Evolutionary conservation across 2,329 filamentous ascomycete species (phyloP), one percentile per base, ranked within the genome.

Genomic region (Hirsutella rhossiliensis): DNA sequence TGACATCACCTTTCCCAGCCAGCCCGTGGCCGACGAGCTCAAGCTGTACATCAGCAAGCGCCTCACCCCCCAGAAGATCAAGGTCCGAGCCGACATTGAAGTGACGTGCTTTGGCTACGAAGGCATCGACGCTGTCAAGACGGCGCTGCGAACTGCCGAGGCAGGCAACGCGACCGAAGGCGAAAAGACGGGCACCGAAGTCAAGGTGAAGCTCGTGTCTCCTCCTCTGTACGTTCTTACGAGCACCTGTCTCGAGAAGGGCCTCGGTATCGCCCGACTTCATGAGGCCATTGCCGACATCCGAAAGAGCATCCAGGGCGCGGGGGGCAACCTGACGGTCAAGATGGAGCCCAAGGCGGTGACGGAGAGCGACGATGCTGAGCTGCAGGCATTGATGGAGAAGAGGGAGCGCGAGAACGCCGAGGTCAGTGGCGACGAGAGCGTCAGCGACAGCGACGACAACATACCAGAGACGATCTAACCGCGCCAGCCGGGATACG

Each of bases 261-360:
- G 68, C 51, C 71, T 81, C 42, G 92, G 92, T 47, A 95, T 98
- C 57, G 71, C 80, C 49, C 78, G 83, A 50, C 71, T 98, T 54
- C 87, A 95, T 65, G 82, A 87, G 59, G 87, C 92, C 17, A 98
- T 98, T 55, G 74, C 84, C 57, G 86, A 89, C 56, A 89, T 98
- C 56, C 77, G 84, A 56, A 76, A 71, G 59, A 88, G 76, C 64
- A 98, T 98, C 61, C 78, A 81, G 61, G 72, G 66, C 39, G 77
- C 84, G 1, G 85, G 85, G 43, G 92, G 92, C 48, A 80, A 79
- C 60, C 84, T 90, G 59, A 76, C 82, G 38, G 84, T 96, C 56
- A 95, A 94, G 80, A 98, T 98, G 92, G 89, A 92, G 58, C 92
- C 92, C 54, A 97, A 97, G 80, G 92, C 94, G 5, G 92, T 98